A percentile compares a stretch with the other conserved stretches of the same genome.
phyloP scores from a whole-genome alignment of 2,329 filamentous ascomycete species.

The Colletotrichum limetticola region DNA sequence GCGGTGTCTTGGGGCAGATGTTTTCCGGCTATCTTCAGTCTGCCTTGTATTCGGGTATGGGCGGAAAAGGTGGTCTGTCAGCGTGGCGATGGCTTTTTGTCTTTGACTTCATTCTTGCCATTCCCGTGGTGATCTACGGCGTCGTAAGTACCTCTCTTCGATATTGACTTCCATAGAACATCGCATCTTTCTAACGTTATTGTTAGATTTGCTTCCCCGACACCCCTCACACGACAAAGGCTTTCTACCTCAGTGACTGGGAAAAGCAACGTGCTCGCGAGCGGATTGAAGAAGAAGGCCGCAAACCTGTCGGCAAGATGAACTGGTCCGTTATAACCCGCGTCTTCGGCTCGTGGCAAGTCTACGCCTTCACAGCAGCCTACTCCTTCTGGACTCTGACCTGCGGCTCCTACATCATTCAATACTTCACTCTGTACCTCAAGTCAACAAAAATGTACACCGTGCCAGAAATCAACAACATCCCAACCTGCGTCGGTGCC shows the following conservation, averaged over 20 bases:
- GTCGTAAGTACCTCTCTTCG: constrained; percentile 30
- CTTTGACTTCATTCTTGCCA: constrained; percentile 48
- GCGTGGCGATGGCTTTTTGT: constrained; percentile 53
- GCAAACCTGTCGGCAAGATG: constrained; percentile 49
- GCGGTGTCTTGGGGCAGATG: constrained; percentile 59
- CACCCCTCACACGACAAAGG: constrained; percentile 53
- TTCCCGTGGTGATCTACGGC: constrained; percentile 51
- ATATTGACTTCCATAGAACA: neutral
- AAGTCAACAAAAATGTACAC: constrained; percentile 47
- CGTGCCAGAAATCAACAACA: constrained; percentile 55
- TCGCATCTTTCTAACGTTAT: neutral
- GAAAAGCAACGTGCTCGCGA: constrained; percentile 74
- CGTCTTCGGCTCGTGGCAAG: constrained; percentile 54
- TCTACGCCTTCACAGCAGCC: constrained; percentile 53
- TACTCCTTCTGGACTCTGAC: constrained; percentile 53
- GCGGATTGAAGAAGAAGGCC: constrained; percentile 71
- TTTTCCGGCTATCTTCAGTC: constrained; percentile 49
- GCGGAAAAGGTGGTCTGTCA: constrained; percentile 45
- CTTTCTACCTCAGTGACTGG: constrained; percentile 57
- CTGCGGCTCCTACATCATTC: constrained; percentile 50
- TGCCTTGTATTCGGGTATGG: constrained; percentile 46
- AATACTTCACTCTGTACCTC: constrained; percentile 54
- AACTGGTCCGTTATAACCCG: constrained; percentile 49
- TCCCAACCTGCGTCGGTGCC: constrained; percentile 54
- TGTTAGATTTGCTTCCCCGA: constrained; percentile 49